Conservation (phyloP, 768 basidiomycete species). For the Mrakia gelida region DNA sequence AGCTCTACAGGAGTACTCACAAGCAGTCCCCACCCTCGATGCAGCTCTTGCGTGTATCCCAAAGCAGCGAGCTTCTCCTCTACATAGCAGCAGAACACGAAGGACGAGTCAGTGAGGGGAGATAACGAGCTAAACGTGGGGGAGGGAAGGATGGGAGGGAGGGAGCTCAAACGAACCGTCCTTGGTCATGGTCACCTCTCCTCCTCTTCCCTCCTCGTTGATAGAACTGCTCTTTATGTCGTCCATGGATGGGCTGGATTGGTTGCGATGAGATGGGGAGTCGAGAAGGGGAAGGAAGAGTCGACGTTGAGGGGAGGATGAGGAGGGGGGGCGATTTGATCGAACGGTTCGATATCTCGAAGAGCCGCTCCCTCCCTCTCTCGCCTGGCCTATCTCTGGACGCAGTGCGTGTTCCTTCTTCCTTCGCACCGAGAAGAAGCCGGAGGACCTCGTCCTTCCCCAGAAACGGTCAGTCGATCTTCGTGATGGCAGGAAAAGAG, state of each 20-base stretch:
- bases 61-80: conserved; percentile 63
- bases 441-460: too few relatives aligned
- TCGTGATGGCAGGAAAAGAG: too few relatives aligned
- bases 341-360: too few relatives aligned
- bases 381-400: too few relatives aligned
- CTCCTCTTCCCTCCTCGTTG: background rate
- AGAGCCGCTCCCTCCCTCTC: too few relatives aligned
- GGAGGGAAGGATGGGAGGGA: background rate
- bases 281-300: too few relatives aligned
- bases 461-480: too few relatives aligned
- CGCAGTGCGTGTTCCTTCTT: too few relatives aligned
- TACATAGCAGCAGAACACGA: background rate
- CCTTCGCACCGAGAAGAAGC: too few relatives aligned
- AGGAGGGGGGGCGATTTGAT: too few relatives aligned
- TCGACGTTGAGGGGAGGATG: too few relatives aligned
- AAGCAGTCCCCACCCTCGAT: conserved; percentile 40
- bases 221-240: background rate
- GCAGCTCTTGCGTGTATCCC: conserved; percentile 69
- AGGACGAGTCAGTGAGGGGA: background rate
- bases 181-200: background rate
- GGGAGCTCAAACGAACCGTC: background rate
- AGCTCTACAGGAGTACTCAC: background rate
- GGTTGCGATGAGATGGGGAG: too few relatives aligned
- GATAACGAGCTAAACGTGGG: background rate
- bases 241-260: background rate